Percentiles rank a stretch among this genome's conserved stretches.
Evolutionary conservation across 139 green algal genomes (phyloP).

Genomic region (Coelastrella sp.): DNA sequence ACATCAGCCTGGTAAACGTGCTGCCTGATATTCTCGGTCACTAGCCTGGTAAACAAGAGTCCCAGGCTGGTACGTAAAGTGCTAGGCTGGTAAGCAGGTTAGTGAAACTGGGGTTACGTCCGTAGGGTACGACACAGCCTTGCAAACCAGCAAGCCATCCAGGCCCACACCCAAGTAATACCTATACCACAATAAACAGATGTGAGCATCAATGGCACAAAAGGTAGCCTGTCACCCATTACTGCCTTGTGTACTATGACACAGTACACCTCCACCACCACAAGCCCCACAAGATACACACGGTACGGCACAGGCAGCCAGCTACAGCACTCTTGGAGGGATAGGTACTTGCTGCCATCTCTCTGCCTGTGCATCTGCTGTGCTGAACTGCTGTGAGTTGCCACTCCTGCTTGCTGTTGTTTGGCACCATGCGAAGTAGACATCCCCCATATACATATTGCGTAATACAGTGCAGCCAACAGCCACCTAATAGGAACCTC

Average conservation of each 20-base stretch:
- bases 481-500: slow-evolving; percentile 65
- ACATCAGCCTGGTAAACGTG: no score
- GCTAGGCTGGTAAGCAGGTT: no score
- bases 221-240: slow-evolving; percentile 71
- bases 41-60: no score
- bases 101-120: no score
- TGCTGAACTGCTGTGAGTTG: background rate
- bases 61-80: no score
- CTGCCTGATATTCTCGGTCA: no score
- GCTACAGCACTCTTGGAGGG: background rate
- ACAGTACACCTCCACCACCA: slow-evolving; percentile 77
- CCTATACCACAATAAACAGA: slow-evolving; percentile 82
- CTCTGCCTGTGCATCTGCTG: background rate
- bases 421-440: slow-evolving; percentile 58
- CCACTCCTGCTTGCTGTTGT: slow-evolving; percentile 1
- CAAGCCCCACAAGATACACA: slow-evolving; percentile 73
- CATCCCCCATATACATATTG: slow-evolving; percentile 54
- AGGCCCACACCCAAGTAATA: slow-evolving; percentile 62
- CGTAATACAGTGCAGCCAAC: slow-evolving; percentile 53
- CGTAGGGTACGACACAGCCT: no score
- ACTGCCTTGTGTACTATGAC: slow-evolving; percentile 62
- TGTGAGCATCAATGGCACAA: slow-evolving; percentile 90
- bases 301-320: slow-evolving; percentile 15
- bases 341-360: background rate
- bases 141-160: slow-evolving; percentile 44